Evolutionary conservation across 2,329 filamentous ascomycete species (phyloP), one percentile per base, ranked within the genome.

Genomic region (Aspergillus neotritici): DNA sequence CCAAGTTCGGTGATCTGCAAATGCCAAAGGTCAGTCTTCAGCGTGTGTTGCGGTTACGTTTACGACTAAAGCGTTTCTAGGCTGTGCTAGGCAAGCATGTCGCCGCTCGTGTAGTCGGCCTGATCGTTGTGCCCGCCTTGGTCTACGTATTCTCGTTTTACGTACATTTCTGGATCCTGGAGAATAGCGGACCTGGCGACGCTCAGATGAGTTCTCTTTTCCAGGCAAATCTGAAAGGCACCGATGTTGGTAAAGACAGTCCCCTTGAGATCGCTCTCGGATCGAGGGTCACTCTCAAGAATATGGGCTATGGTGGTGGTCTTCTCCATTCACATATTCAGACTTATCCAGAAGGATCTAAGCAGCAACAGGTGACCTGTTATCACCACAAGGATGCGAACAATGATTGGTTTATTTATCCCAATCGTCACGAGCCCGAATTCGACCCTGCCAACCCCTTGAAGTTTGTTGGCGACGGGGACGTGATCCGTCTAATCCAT

Each of bases 131-230:
- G 39, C 93, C 93, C 5, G 75, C 94, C 61, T 72, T 91, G 46
- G 88, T 98, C 58, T 98, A 98, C 73, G 83, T 96, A 71, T 83
- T 96, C 64, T 94, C 89, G 34, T 98, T 98, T 67, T 94, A 86
- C 57, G 71, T 95, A 41, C 93, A 98, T 71, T 98, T 98, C 68
- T 77, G 88, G 50, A 87, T 98, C 50, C 79, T 98, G 46, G 87
- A 94, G 67, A 91, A 88, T 70, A 91, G 84, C 57, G 93, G 93
- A 14, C 93, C 94, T 6, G 93, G 93, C 42, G 93, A 98, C 72
- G 93, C 93, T n/a, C 93, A 98, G 70, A 98, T 98, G 93, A 96
- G 90, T 72, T 98, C 93, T 17, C 80, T 98, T 39, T 98, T 98
- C 79, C 93, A 98, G 67, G 93, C 94, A 37, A 98, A 98, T 63